phyloP scores from a whole-genome alignment of 2,329 filamentous ascomycete species.

The Penicillium corylophilum region DNA sequence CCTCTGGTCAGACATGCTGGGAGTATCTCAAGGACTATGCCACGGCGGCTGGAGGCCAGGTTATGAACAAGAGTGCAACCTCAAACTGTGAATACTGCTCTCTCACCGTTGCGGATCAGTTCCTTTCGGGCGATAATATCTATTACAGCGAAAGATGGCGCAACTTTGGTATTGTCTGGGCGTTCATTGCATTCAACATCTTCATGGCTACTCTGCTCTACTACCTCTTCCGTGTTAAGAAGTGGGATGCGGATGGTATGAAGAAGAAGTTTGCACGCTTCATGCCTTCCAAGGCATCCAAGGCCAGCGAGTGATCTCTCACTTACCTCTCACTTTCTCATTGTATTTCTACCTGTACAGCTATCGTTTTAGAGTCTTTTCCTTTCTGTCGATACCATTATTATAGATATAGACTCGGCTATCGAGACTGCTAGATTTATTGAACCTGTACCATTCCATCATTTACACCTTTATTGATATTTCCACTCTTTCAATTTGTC shows the following conservation, averaged over 20 bases:
- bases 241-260: slow-evolving; percentile 20
- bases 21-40: slow-evolving; percentile 60
- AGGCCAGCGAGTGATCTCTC: not conserved
- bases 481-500: no score
- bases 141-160: slow-evolving; percentile 62
- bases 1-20: slow-evolving; percentile 55
- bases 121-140: slow-evolving; percentile 44
- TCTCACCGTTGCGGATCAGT: slow-evolving; percentile 38
- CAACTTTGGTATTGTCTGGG: slow-evolving; percentile 65
- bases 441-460: not conserved
- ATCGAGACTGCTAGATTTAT: not conserved
- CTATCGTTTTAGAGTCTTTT: not conserved
- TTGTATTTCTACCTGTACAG: not conserved
- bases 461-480: no score
- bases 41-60: slow-evolving; percentile 50
- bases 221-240: slow-evolving; percentile 38
- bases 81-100: slow-evolving; percentile 53
- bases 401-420: not conserved
- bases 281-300: not conserved
- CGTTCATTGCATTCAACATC: slow-evolving; percentile 59
- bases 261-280: slow-evolving; percentile 10
- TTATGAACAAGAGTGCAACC: slow-evolving; percentile 52
- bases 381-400: not conserved
- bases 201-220: slow-evolving; percentile 48
- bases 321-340: not conserved